Base-by-base conservation (phyloP, 2,329 filamentous ascomycete species). In the Alternaria arbusti region DNA sequence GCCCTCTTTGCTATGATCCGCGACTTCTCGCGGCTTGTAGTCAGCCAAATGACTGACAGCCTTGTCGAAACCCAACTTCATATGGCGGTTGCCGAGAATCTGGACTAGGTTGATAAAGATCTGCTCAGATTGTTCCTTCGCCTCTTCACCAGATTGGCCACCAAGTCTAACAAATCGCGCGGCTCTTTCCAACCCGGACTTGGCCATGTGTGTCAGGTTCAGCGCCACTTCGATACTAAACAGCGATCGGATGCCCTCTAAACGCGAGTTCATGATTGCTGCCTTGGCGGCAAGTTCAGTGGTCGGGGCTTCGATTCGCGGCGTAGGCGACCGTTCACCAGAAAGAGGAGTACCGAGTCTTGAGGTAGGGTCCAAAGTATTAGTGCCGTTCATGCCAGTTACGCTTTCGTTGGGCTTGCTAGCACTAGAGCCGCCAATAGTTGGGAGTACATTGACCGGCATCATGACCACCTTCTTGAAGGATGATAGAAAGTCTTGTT, bases 391-490 rank as follows among this genome's bases (percentile, higher is more conserved):
- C 3, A 74, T 58, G 8, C 67, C 64, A 15, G 71, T 59, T 20
- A 64, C 54, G 28, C 63, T 61, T 11, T 70, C 54, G n/a, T 76
- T 64, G 22, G 80, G 72, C 65, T 80, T 84, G 46, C 76, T 77
- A 17, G 84, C 56, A 43, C 67, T 69, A 8, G 75, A 72, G 15
- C 74, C 69, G 22, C 76, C 76, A 67, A 93, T 87, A 50, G 87
- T 90, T 2, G 93, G 92, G 5, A 98, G 84, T 9, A 94, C 95
- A 56, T 93, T 97, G 52, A 99, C 95, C 3, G 96, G 96, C 90
- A 97, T 96, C 94, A 99, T 97, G 68, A 99, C 92, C 9, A 99
- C 96, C 80, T 98, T 98, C 77, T 94, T 97, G 85, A 99, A 99
- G 0, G 94, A 97, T 49, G 90, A 96, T 65, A 99, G 78, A 73